Base-by-base conservation (phyloP, 129 eudicot genomes). In the Scalesia atractyloides region DNA sequence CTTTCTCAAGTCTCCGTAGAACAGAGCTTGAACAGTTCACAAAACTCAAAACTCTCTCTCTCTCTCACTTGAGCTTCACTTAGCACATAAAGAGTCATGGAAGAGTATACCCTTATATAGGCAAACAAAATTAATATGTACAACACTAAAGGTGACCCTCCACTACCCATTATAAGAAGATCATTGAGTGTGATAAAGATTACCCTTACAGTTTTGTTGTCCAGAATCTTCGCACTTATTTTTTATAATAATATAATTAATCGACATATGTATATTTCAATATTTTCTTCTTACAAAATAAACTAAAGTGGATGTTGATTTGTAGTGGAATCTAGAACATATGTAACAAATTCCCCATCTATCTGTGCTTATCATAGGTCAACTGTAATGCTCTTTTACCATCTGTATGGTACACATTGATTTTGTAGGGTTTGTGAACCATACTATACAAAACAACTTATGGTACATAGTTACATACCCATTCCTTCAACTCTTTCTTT, bases 81-180 rank as follows among this genome's bases (percentile, higher is more conserved):
- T 59, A 70, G 72, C 64, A 69, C 73, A 69, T 47, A n/a, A 36
- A 75, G 46, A 65, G 53, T 64, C 7, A 64, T 36, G 53, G 39
- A 63, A 52, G 73, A 59, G 46, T 43, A 64, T 69, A 51, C n/a
- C 77, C 67, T 74, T 92, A 81, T 86, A 92, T 92, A 92, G 91
- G 89, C 89, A 81, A 81, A 60, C 73, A 39, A 39, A 72, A 54
- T 50, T 64, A 64, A 61, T 71, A 34, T 8, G 46, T 39, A 7
- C 61, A 66, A 57, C 49, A 51, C 72, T 60, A 79, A 71, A 63
- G 70, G 81, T 76, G 92, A 68, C 82, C 79, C 83, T 81, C 84
- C 96, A 88, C 84, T 74, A 70, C 65, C 46, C 51, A 50, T 57
- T 68, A 41, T 77, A 74, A 66, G 69, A 83, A 88, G 74, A 85